Conservation (phyloP, 1,284 basidiomycete genomes). For the Athelia sp. region DNA sequence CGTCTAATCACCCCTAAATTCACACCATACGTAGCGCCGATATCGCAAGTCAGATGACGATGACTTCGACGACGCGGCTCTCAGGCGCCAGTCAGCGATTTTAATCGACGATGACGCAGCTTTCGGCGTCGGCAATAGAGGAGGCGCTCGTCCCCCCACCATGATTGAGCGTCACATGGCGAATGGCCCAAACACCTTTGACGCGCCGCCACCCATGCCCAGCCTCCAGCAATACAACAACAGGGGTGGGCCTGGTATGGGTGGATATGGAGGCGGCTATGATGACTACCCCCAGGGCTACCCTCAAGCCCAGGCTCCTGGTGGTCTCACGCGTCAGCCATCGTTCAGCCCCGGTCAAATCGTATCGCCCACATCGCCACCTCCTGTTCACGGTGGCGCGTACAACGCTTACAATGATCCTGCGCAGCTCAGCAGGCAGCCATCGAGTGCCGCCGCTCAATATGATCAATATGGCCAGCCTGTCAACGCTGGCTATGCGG, state of each 20-base stretch:
- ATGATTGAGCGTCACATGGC: constrained; percentile 49
- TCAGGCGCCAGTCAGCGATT: constrained; percentile 53
- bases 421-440: constrained; percentile 11
- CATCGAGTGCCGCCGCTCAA: constrained; percentile 2
- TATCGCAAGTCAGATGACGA: constrained; percentile 35
- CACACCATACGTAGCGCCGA: constrained; percentile 34
- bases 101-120: constrained; percentile 45
- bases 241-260: neutral
- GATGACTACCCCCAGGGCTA: constrained; percentile 17
- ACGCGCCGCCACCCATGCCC: constrained; percentile 18
- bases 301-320: constrained; percentile 19
- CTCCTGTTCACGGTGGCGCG: neutral
- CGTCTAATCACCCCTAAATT: neutral
- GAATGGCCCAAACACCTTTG: constrained; percentile 21
- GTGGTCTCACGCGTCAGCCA: constrained; percentile 18
- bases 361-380: neutral
- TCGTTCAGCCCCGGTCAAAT: constrained; percentile 8
- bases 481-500: constrained; percentile 2
- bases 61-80: constrained; percentile 46
- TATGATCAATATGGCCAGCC: constrained; percentile 12
- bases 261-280: constrained; percentile 16
- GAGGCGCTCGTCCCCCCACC: constrained; percentile 42
- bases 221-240: constrained; percentile 13
- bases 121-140: constrained; percentile 25
- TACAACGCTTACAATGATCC: neutral